Evolutionary conservation across 768 basidiomycete species (phyloP).

Genomic region (Amanita thiersii): DNA sequence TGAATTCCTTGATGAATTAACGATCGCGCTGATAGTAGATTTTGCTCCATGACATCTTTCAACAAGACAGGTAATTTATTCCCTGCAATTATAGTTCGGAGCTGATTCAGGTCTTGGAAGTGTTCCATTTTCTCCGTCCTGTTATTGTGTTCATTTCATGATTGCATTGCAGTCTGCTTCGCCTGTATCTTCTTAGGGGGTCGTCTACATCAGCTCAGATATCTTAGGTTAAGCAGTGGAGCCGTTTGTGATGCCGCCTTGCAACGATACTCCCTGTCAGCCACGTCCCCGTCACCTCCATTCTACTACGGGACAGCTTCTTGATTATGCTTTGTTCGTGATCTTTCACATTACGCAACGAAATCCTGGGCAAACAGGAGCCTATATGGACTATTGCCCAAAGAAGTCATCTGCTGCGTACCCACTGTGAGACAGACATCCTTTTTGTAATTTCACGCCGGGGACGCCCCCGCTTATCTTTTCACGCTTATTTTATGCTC

Average conservation of each 20-base stretch:
- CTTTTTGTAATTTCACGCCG: conserved; percentile 2
- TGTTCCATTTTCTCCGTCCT: no score
- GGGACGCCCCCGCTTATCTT: no score
- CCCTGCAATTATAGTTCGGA: no score
- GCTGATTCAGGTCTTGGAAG: no score
- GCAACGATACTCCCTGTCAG: background rate
- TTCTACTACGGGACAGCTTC: conserved; percentile 3
- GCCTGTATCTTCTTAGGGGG: no score
- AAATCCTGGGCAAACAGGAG: background rate
- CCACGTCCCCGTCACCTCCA: background rate
- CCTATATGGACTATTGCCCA: background rate
- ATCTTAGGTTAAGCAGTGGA: conserved; percentile 2
- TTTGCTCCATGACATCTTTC: no score
- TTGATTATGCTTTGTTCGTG: conserved; percentile 1
- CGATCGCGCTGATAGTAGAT: no score
- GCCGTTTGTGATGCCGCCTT: background rate
- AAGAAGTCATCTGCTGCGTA: conserved; percentile 2
- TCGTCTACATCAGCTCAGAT: background rate
- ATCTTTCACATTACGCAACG: conserved; percentile 1
- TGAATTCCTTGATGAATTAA: no score
- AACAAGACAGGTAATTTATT: no score
- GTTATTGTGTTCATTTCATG: no score
- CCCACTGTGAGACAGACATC: background rate
- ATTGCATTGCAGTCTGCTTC: no score
- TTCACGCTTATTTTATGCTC: no score